phyloP scores from a whole-genome alignment of 139 green algal genomes.

The Pedinophyceae sp. region DNA sequence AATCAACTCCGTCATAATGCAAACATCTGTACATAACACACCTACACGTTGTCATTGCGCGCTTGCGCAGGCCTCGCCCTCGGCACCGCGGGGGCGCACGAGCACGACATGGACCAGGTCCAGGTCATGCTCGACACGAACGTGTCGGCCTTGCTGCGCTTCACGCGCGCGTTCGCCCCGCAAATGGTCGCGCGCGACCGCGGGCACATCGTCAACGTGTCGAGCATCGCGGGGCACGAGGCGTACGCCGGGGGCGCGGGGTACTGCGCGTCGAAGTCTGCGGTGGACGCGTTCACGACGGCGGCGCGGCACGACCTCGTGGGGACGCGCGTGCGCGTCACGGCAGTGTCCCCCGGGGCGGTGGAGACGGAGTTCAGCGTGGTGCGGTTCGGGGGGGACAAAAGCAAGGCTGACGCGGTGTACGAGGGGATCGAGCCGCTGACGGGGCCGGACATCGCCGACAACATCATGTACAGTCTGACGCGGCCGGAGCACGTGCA shows the following conservation, averaged over 20 bases:
- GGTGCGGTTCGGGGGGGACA: slow-evolving; percentile 42
- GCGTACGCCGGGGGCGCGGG: slow-evolving; percentile 31
- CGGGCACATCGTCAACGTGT: slow-evolving; percentile 70
- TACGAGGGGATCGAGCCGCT: slow-evolving; percentile 55
- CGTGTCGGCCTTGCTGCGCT: slow-evolving; percentile 38
- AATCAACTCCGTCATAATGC: no score
- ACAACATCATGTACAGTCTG: slow-evolving; percentile 61
- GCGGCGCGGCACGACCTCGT: slow-evolving; percentile 58
- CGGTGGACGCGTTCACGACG: slow-evolving; percentile 44
- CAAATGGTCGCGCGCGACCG: slow-evolving; percentile 49
- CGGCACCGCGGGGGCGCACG: neutral
- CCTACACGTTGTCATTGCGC: no score
- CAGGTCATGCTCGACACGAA: slow-evolving; percentile 69
- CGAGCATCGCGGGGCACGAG: slow-evolving; percentile 46
- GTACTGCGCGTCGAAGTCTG: slow-evolving; percentile 15
- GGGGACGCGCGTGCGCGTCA: slow-evolving; percentile 32
- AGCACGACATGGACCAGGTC: slow-evolving; percentile 22
- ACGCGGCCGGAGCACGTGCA: slow-evolving; percentile 12
- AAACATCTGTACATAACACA: no score
- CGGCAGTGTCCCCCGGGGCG: slow-evolving; percentile 22
- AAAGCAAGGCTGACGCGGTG: slow-evolving; percentile 33
- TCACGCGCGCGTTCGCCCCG: slow-evolving; percentile 36
- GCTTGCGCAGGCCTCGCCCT: slow-evolving; percentile 1
- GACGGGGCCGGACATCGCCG: slow-evolving; percentile 55
- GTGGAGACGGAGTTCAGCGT: slow-evolving; percentile 68